Evolutionary conservation across 2,329 filamentous ascomycete species (phyloP), one percentile per base, ranked within the genome.

Genomic region (Colletotrichum truncatum): DNA sequence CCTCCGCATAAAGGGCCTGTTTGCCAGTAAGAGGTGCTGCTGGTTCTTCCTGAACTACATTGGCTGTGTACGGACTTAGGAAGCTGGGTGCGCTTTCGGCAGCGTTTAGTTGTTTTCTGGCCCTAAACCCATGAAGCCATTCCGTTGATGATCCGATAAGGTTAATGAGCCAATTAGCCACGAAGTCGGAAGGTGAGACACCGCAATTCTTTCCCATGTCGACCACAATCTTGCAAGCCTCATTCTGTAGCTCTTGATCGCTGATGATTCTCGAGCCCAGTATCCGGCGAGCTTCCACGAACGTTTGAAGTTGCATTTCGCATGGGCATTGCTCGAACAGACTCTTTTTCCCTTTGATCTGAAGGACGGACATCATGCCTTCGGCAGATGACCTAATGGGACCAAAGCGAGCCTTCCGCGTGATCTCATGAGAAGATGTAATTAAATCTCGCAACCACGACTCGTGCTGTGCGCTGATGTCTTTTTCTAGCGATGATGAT

Each of bases 371-470:
- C n/a, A 74, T 64, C 1, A 72, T 61, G 1, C 71, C 70, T 39
- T 71, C 72, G 0, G 62, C 61, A 4, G 67, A 53, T 4, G 69
- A 70, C 3, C 71, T 69, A 28, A 75, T 69, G 0, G 72, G 71
- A 1, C 67, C 65, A 12, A 75, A 67, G 1, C 67, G 67, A 2
- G 74, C 74, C 25, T 57, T 68, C 2, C 53, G 51, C 1, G 68
- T 56, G 0, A 74, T 39, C 0, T 66, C 66, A 8, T 25, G 32
- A 0, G 58, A 55, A 0, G 69, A 68, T 38, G 71, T 62, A 14
- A 76, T 51, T 0, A 74, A 38, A 6, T 76, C 73, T 0, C 71
- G 68, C 1, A 75, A 41, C 74, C 72, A 76, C 2, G 63, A 63
- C 14, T 34, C 34, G n/a, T 30, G 28, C 6, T 26, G 11, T 3